phyloP scores from a whole-genome alignment of 768 basidiomycete species.

The Galerina marginata region DNA sequence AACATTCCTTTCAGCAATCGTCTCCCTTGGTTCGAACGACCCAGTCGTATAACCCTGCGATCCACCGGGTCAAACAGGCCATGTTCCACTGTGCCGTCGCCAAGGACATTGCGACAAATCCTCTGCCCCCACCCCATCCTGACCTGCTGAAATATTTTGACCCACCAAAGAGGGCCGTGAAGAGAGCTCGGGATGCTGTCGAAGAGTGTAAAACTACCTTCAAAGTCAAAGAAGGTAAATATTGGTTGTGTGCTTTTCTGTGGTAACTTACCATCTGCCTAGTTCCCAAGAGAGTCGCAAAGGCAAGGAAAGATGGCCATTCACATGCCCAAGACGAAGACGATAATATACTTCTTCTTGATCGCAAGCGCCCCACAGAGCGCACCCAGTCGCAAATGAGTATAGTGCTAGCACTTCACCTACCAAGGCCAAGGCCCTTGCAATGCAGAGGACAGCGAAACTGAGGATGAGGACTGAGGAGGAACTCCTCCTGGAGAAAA shows the following conservation, averaged over 20 bases:
- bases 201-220: constrained; percentile 68
- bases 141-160: constrained; percentile 86
- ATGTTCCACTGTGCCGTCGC: constrained; percentile 88
- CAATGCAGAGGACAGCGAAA: constrained; percentile 51
- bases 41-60: constrained; percentile 84
- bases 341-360: constrained; percentile 61
- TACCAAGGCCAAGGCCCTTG: constrained; percentile 33
- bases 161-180: constrained; percentile 71
- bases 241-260: neutral
- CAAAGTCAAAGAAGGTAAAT: constrained; percentile 79
- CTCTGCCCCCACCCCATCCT: constrained; percentile 85
- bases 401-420: constrained; percentile 16
- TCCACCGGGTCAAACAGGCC: constrained; percentile 93
- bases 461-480: constrained; percentile 53
- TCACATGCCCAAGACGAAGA: constrained; percentile 68
- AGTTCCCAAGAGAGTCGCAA: constrained; percentile 70
- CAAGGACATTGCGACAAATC: constrained; percentile 71
- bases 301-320: constrained; percentile 66
- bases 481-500: constrained; percentile 31
- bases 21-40: constrained; percentile 78
- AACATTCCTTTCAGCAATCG: constrained; percentile 49
- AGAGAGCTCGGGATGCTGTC: constrained; percentile 58
- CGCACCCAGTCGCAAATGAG: constrained; percentile 24
- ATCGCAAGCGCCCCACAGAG: constrained; percentile 35
- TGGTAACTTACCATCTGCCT: neutral